Evolutionary conservation across 2,329 filamentous ascomycete genomes (phyloP).

Genomic region (Fusarium anguioides): DNA sequence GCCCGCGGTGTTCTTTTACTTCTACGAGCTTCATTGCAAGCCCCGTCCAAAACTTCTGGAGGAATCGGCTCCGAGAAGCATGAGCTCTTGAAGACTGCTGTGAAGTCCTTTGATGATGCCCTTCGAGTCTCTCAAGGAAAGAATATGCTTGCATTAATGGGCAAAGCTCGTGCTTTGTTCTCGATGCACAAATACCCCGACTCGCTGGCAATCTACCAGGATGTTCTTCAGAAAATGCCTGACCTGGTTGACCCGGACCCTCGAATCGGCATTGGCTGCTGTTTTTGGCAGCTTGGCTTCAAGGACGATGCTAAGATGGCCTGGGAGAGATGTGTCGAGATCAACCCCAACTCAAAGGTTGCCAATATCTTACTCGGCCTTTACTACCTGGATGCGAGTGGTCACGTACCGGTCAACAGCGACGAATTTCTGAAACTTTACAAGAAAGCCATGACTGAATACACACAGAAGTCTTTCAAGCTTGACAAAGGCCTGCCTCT

Average conservation of each 20-base stretch:
- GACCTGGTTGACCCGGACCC: constrained; percentile 92
- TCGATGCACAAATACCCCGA: constrained; percentile 88
- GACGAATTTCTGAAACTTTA: constrained; percentile 87
- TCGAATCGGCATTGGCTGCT: constrained; percentile 94
- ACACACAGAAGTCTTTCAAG: constrained; percentile 94
- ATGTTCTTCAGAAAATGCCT: constrained; percentile 85
- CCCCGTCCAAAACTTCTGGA: constrained; percentile 74
- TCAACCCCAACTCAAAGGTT: constrained; percentile 85
- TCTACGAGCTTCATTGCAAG: constrained; percentile 85
- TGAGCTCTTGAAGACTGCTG: constrained; percentile 83
- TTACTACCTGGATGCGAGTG: constrained; percentile 88
- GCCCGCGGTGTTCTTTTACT: constrained; percentile 91
- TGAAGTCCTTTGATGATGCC: constrained; percentile 96
- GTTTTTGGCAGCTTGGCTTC: constrained; percentile 95
- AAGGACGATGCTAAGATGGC: constrained; percentile 91
- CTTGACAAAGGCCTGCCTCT: constrained; percentile 90
- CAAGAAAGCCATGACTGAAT: constrained; percentile 93
- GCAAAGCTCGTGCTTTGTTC: constrained; percentile 87
- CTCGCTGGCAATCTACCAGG: constrained; percentile 86
- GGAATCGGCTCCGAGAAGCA: constrained; percentile 78
- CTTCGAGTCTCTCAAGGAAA: constrained; percentile 83
- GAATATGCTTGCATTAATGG: constrained; percentile 93
- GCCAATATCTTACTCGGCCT: constrained; percentile 91
- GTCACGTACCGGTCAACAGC: constrained; percentile 83
- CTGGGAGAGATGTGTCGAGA: constrained; percentile 88